Evolutionary conservation across 2,329 filamentous ascomycete species (phyloP), one percentile per base, ranked within the genome.

Genomic region (Hyphodiscus sp.): DNA sequence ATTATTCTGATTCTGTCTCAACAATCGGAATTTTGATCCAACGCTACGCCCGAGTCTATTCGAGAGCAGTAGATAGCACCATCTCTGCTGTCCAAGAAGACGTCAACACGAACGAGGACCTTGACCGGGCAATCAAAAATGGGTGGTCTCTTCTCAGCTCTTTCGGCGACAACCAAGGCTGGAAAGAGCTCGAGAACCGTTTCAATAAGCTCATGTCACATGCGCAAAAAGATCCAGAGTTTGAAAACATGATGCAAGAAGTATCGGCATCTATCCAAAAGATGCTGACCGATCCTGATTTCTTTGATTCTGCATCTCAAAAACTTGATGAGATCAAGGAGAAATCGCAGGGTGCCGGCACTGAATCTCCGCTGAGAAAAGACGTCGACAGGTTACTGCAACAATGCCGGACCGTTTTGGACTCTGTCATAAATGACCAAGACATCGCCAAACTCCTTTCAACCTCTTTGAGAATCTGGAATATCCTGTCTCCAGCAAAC

Each of bases 1-100:
- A 96, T 67, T 97, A 97, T 68, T 83, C 86, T 0, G 84, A 91
- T 47, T 96, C 91, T 0, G 90, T 96, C 0, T 90, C 88, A 0
- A 90, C 85, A 0, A 70, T 97, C 30, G 82, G 87, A 0, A 71
- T 84, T 8, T 76, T 97, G 6, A 77, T 96, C 53, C 82, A 90
- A 65, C 82, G 86, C 43, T 96, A 95, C 68, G 85, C 88, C 10
- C 74, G 82, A 57, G 76, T 84, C 10, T 96, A 96, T 67, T 89
- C 89, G 0, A 82, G 83, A 38, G 86, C 85, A 0, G 79, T 84
- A 0, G 80, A 86, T 51, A 81, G 89, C 47, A 79, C 89, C 0
- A 75, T 84, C 2, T 76, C 82, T 20, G 80, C 81, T 1, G 80
- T 85, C 0, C 80, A 88, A 58, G 80, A 87, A 42, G 88, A 91